phyloP scores from a whole-genome alignment of 305 asterid species.

The Solanum chacoense region DNA sequence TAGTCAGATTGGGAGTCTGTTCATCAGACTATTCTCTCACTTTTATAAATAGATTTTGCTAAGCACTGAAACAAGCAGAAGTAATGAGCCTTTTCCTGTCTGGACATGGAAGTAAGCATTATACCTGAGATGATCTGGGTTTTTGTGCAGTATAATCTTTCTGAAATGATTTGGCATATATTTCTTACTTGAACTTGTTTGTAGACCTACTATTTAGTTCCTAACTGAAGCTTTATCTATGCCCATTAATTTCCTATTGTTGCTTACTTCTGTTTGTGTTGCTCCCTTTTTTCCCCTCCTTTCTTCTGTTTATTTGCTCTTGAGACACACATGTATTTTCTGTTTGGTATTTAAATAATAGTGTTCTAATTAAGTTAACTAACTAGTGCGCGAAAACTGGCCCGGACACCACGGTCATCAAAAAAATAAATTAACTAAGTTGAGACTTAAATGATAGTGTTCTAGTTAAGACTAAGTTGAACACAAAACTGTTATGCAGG shows the following conservation, averaged over 20 bases:
- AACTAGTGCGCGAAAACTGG: neutral
- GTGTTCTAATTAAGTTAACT: neutral
- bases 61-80: neutral
- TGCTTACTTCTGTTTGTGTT: neutral
- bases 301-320: neutral
- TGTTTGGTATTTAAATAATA: neutral
- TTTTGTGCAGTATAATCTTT: neutral
- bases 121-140: neutral
- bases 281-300: neutral
- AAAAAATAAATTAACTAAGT: neutral
- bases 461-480: neutral
- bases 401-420: neutral
- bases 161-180: neutral
- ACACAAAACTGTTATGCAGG: constrained; percentile 38
- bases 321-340: neutral
- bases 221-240: neutral
- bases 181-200: neutral
- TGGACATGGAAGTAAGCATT: neutral
- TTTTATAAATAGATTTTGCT: neutral
- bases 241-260: neutral
- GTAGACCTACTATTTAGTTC: neutral
- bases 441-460: neutral
- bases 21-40: neutral
- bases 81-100: neutral
- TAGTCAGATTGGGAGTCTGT: neutral